phyloP scores from a whole-genome alignment of 2,329 filamentous ascomycete species.

The Fusarium duplospermum region DNA sequence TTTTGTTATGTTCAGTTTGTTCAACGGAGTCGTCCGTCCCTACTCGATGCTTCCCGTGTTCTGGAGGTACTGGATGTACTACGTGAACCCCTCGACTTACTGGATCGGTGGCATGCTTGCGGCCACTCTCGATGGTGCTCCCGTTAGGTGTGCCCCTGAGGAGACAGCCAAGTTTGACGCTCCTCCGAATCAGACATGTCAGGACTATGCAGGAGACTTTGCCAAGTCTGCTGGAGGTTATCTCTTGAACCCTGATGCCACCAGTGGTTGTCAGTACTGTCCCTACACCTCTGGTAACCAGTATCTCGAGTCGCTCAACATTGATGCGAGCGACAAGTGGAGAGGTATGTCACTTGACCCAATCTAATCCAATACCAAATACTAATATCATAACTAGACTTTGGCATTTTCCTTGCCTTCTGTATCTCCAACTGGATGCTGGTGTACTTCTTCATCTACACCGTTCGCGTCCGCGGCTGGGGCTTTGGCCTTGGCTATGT shows the following conservation, averaged over 20 bases:
- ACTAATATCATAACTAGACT: slow-evolving; percentile 50
- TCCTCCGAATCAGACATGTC: slow-evolving; percentile 73
- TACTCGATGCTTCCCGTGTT: slow-evolving; percentile 74
- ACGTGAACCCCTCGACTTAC: slow-evolving; percentile 36
- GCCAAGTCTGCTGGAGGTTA: slow-evolving; percentile 63
- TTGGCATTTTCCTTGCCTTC: slow-evolving; percentile 79
- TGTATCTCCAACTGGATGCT: slow-evolving; percentile 76
- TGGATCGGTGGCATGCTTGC: slow-evolving; percentile 38
- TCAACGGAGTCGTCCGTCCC: slow-evolving; percentile 81
- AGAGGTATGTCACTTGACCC: slow-evolving; percentile 18
- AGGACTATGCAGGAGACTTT: slow-evolving; percentile 71
- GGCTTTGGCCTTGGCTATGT: slow-evolving; percentile 71
- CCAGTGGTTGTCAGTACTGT: slow-evolving; percentile 75
- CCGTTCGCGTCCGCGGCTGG: slow-evolving; percentile 76
- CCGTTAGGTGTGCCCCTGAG: slow-evolving; percentile 56
- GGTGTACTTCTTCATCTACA: slow-evolving; percentile 83
- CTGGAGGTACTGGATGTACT: slow-evolving; percentile 57
- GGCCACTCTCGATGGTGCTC: slow-evolving; percentile 29
- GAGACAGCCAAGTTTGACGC: slow-evolving; percentile 63
- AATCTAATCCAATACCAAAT: not conserved
- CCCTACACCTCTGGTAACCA: slow-evolving; percentile 67
- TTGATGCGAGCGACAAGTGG: slow-evolving; percentile 72
- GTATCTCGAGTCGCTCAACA: slow-evolving; percentile 70
- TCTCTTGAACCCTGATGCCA: slow-evolving; percentile 70
- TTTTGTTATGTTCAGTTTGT: slow-evolving; percentile 80